Conservation (phyloP, 2,329 filamentous ascomycete genomes). For the Clathrospora elynae region DNA sequence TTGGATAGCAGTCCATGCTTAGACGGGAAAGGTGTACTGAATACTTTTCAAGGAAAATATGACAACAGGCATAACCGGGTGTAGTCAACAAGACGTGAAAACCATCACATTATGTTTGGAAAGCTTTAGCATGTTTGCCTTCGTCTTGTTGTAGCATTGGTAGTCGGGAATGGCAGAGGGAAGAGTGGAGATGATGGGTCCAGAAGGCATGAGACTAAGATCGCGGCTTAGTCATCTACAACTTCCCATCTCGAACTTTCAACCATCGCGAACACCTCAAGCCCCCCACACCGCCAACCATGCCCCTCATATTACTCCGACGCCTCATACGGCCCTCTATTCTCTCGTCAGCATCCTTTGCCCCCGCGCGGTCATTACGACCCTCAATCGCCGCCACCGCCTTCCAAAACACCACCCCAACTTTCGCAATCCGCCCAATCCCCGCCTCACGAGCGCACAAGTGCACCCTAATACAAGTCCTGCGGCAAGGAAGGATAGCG, state of each 20-base stretch:
- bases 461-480: slow-evolving; percentile 58
- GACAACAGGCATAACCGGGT: too few relatives aligned
- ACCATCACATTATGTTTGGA: too few relatives aligned
- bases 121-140: too few relatives aligned
- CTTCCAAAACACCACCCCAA: slow-evolving; percentile 26
- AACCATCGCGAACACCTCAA: slow-evolving; percentile 1
- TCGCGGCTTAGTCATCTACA: slow-evolving; percentile 16
- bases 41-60: too few relatives aligned
- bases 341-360: slow-evolving; percentile 23
- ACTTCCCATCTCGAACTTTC: slow-evolving; percentile 20
- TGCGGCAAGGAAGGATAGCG: slow-evolving; percentile 73
- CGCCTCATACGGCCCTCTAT: slow-evolving; percentile 47
- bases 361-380: slow-evolving; percentile 18
- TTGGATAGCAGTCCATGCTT: too few relatives aligned
- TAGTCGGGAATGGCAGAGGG: neutral
- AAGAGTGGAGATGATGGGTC: neutral
- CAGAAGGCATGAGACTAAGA: too few relatives aligned
- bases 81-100: too few relatives aligned
- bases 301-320: slow-evolving; percentile 49
- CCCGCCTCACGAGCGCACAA: slow-evolving; percentile 47
- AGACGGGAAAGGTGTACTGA: too few relatives aligned
- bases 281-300: slow-evolving; percentile 24
- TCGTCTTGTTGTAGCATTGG: neutral
- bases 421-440: slow-evolving; percentile 43
- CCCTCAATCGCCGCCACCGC: slow-evolving; percentile 28